Evolutionary conservation across 352 stramenopile genomes (phyloP), one percentile per base, ranked within the genome.

Genomic region (Globisporangium paddicum): DNA sequence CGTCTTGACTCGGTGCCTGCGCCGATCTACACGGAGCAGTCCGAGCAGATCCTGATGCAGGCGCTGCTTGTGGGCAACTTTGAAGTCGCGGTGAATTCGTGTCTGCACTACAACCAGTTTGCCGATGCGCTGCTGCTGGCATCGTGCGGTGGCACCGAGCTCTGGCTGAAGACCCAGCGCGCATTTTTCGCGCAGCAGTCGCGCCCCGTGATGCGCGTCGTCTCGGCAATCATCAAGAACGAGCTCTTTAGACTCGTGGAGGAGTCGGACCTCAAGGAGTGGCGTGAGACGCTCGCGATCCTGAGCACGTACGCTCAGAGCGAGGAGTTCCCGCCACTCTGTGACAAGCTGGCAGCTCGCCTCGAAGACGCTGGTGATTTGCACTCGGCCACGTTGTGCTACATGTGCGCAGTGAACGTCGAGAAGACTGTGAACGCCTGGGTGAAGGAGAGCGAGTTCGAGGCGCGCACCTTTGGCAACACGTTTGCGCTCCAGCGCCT

Each of bases 1-100:
- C 86, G 82, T 34, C 46, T 95, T 6, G 73, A 91, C n/a, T 69
- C 72, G 14, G 79, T 75, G 7, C 72, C 81, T 0, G 66, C 73
- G 6, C 84, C 86, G 34, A 67, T 90, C 40, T 95, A 94, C 71
- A 95, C 90, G 13, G 80, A 91, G 59, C 77, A 95, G 53, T 98
- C 93, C 14, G 92, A 98, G 63, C 90, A 73, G 50, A 90, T 86
- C 19, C 77, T 99, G 37, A 98, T 98, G 79, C 79, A 97, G 66
- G 92, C 96, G 2, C 73, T 99, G 21, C 71, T 99, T 8, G 96
- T 99, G 6, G 97, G 97, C 38, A 98, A 99, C 75, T 99, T 99
- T 65, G 95, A 98, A 63, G 92, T 97, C 6, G 97, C 97, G 0
- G 96, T 99, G 11, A 97, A 99, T 70, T 97, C 85, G 69, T 99